Conservation (phyloP, 2,329 filamentous ascomycete species). For the Peltaster fructicola region DNA sequence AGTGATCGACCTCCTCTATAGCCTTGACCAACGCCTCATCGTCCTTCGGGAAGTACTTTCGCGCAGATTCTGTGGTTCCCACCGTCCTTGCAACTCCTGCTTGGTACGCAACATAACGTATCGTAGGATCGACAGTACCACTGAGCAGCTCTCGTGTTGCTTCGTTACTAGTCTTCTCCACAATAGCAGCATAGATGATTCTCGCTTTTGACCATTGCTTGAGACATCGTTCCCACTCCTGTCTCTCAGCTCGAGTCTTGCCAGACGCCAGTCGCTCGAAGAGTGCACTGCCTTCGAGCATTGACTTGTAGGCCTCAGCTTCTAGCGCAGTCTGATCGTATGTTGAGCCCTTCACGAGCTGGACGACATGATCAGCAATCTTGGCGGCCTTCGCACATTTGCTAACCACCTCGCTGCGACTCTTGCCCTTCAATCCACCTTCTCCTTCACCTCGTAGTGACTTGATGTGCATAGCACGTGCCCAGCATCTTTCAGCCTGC, state of each 20-base stretch:
- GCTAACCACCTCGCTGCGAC: constrained; percentile 76
- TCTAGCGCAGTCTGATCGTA: constrained; percentile 60
- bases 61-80: constrained; percentile 60
- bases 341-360: constrained; percentile 44
- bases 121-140: constrained; percentile 77
- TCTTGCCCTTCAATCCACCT: constrained; percentile 60
- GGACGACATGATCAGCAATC: constrained; percentile 49
- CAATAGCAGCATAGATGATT: constrained; percentile 66
- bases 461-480: constrained; percentile 91
- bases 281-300: constrained; percentile 56
- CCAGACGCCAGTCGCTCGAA: constrained; percentile 63
- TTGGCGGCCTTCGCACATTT: constrained; percentile 64
- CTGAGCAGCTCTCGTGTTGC: constrained; percentile 72
- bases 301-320: constrained; percentile 64
- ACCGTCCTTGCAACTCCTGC: constrained; percentile 72
- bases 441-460: constrained; percentile 61
- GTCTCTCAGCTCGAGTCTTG: constrained; percentile 19
- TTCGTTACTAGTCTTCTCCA: constrained; percentile 50
- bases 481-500: constrained; percentile 81
- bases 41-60: constrained; percentile 55
- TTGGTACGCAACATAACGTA: constrained; percentile 89
- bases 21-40: constrained; percentile 44
- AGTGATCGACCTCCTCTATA: constrained; percentile 53
- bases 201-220: constrained; percentile 57
- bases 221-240: constrained; percentile 62